Evolutionary conservation across 148 eudicot genomes (phyloP).

Genomic region (Rheum nobile): DNA sequence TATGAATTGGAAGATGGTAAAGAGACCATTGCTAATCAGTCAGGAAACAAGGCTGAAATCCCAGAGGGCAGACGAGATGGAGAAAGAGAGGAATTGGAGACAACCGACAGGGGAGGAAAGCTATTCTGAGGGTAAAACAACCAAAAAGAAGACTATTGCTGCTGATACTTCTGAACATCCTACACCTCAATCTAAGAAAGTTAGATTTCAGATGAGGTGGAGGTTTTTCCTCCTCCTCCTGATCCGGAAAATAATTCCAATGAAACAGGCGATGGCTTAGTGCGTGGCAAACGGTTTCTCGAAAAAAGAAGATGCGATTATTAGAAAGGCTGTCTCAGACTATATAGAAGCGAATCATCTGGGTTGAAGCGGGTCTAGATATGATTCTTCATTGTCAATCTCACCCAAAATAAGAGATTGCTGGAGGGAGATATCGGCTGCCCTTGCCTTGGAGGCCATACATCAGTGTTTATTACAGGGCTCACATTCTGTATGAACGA

Average conservation of each 20-base stretch:
- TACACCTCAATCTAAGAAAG: background rate
- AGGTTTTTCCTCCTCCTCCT: background rate
- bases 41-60: background rate
- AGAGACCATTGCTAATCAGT: background rate
- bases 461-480: conserved; percentile 18
- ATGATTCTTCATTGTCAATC: conserved; percentile 21
- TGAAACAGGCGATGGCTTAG: background rate
- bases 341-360: conserved; percentile 20
- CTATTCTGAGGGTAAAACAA: background rate
- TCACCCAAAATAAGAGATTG: conserved; percentile 19
- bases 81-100: background rate
- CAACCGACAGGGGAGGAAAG: background rate
- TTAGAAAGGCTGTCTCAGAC: conserved; percentile 21
- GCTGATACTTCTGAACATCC: background rate
- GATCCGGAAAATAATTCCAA: background rate
- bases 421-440: conserved; percentile 24
- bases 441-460: conserved; percentile 25
- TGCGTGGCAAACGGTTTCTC: conserved; percentile 33
- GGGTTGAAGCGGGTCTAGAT: conserved; percentile 31
- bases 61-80: background rate
- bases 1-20: background rate
- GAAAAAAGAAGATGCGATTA: conserved; percentile 28
- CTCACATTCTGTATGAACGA: conserved; percentile 26
- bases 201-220: background rate
- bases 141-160: background rate